Evolutionary conservation across 2,329 filamentous ascomycete species (phyloP), one percentile per base, ranked within the genome.

Genomic region (Niveomyces coronatus): DNA sequence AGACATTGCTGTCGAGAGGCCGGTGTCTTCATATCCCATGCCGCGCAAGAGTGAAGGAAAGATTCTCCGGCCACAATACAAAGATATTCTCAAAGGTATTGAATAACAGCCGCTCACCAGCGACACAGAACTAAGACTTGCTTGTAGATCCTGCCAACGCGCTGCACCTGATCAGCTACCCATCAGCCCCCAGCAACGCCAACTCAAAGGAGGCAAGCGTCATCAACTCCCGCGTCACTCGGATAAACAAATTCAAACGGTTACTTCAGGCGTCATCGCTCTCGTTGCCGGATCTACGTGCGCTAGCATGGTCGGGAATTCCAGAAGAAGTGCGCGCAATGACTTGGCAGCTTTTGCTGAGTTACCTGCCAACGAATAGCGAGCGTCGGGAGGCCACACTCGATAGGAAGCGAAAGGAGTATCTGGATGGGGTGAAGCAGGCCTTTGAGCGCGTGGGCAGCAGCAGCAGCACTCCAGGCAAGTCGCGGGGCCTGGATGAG

Each of bases 221-320:
- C 10, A 80, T 94, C 54, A 88, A 84, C 40, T 83, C 88, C 31
- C 79, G 86, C 43, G 91, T 94, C 50, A 83, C 85, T 6, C 80
- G 91, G 45, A 98, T 98, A 57, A 95, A 98, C 64, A 96, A 96
- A 56, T 98, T 98, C 65, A 98, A 98, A 61, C 83, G 82, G 51
- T 85, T 98, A 37, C 69, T 98, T 6, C 91, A 98, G 62, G 78
- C 89, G 16, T 94, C 85, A 28, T 87, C 85, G 1, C 91, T 98
- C 50, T 81, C 86, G 2, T 63, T 96, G 3, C 68, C 82, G 14
- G 89, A 96, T 37, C 70, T 98, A 17, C 76, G 91, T 45, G 72
- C 86, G 41, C 70, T 87, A 22, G 87, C 91, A 20, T 98, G 93
- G 91, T 91, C 88, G 37, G 91, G 91, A 10, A 75, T 96, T 24